Percentiles rank a stretch among this genome's conserved stretches.
These are phyloP conservation scores for Houttuynia cordata DNA, from an alignment of 164 flowering plant genomes.

Conservation along the genomic window DNA sequence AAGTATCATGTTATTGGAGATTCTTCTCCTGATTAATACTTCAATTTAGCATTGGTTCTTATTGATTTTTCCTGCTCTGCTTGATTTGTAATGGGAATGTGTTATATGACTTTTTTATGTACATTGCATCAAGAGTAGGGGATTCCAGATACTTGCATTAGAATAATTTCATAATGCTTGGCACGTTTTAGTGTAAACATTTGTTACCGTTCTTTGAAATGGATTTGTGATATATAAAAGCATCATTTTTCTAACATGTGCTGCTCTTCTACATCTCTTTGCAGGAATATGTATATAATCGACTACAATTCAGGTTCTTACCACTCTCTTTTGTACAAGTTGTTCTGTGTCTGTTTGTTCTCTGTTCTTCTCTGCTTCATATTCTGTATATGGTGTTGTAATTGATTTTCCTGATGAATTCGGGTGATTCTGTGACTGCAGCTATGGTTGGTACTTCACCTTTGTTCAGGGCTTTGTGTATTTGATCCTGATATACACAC, in stretches of 20 bases:
- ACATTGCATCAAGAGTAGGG: too few relatives aligned
- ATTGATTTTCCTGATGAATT: slow-evolving; percentile 1
- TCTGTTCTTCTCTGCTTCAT: background rate
- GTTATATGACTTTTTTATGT: too few relatives aligned
- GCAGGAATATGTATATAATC: slow-evolving; percentile 84
- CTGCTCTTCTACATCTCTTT: background rate
- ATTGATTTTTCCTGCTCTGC: too few relatives aligned
- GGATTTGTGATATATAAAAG: background rate
- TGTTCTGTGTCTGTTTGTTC: background rate
- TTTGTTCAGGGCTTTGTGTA: slow-evolving; percentile 86
- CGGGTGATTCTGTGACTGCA: slow-evolving; percentile 17
- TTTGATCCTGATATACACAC: slow-evolving; percentile 47
- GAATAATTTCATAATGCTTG: background rate
- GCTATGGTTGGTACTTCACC: slow-evolving; percentile 97
- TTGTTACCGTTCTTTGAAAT: background rate
- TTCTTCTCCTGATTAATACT: background rate
- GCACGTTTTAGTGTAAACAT: too few relatives aligned
- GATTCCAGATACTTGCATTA: background rate
- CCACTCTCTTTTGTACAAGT: background rate
- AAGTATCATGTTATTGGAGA: background rate
- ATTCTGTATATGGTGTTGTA: background rate
- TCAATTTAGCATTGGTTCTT: too few relatives aligned
- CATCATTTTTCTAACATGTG: background rate
- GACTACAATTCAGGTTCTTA: slow-evolving; percentile 63
- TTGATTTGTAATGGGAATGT: background rate